phyloP scores from a whole-genome alignment of 352 stramenopile species.

The Pythium brachiatum region DNA sequence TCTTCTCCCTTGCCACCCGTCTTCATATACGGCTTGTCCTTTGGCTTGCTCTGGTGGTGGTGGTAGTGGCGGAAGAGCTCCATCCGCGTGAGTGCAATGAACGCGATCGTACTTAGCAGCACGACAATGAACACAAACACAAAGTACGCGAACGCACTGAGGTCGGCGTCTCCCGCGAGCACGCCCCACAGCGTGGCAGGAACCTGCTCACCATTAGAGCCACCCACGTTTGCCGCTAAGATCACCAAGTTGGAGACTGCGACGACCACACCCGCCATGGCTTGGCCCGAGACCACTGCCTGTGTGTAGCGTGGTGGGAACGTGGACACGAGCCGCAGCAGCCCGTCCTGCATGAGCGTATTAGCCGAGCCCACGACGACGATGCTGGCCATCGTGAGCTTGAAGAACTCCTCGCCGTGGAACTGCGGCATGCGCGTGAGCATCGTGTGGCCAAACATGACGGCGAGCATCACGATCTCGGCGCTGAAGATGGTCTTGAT shows the following conservation, averaged over 20 bases:
- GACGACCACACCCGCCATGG: slow-evolving; percentile 69
- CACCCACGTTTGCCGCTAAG: slow-evolving; percentile 36
- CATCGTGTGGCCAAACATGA: slow-evolving; percentile 71
- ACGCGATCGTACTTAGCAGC: slow-evolving; percentile 48
- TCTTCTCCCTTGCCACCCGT: not conserved
- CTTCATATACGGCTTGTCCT: slow-evolving; percentile 23
- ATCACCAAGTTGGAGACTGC: slow-evolving; percentile 75
- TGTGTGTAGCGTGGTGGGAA: slow-evolving; percentile 79
- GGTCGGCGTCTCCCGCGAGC: slow-evolving; percentile 40
- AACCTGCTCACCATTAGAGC: not conserved
- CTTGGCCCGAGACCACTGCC: slow-evolving; percentile 72
- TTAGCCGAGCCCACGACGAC: slow-evolving; percentile 62
- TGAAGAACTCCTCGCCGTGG: slow-evolving; percentile 64
- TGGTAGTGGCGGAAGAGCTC: slow-evolving; percentile 69
- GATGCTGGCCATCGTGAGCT: slow-evolving; percentile 73
- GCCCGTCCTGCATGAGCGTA: slow-evolving; percentile 77
- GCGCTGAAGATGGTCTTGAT: slow-evolving; percentile 62
- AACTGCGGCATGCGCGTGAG: slow-evolving; percentile 77
- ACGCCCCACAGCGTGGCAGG: slow-evolving; percentile 15
- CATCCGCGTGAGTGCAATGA: slow-evolving; percentile 58
- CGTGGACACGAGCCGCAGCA: slow-evolving; percentile 70
- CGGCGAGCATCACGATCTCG: slow-evolving; percentile 59
- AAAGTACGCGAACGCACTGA: slow-evolving; percentile 80
- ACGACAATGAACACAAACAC: slow-evolving; percentile 69
- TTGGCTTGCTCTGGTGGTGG: slow-evolving; percentile 7